A percentile compares a stretch with the other conserved stretches of the same genome.
phyloP scores from a whole-genome alignment of 768 basidiomycete genomes.

The Trametes punicea region DNA sequence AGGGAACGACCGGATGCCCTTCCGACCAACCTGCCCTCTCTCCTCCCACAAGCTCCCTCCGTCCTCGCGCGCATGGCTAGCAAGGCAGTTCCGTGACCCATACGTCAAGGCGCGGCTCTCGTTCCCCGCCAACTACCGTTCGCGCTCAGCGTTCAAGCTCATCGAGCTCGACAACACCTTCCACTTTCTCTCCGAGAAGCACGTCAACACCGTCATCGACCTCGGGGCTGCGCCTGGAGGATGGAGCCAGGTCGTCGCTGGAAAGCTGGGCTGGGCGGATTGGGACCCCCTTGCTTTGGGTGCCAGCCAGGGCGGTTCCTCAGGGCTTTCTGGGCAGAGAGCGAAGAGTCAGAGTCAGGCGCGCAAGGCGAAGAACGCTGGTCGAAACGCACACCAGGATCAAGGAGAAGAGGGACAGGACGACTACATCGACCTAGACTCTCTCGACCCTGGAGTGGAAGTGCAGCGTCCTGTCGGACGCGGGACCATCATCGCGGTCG shows the following conservation, averaged over 20 bases:
- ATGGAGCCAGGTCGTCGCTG: slow-evolving; percentile 85
- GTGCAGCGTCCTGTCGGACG: slow-evolving; percentile 26
- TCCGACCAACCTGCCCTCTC: slow-evolving; percentile 33
- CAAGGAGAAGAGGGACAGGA: not conserved
- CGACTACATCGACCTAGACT: slow-evolving; percentile 1
- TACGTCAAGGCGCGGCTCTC: slow-evolving; percentile 59
- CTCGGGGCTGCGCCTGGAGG: slow-evolving; percentile 92
- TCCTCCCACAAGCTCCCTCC: slow-evolving; percentile 32
- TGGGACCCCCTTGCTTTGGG: not conserved
- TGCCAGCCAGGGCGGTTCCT: not conserved
- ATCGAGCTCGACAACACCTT: slow-evolving; percentile 67
- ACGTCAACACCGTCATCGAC: slow-evolving; percentile 71
- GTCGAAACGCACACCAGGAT: not conserved
- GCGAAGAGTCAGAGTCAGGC: not conserved
- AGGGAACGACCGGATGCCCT: slow-evolving; percentile 26
- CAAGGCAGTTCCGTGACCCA: slow-evolving; percentile 67
- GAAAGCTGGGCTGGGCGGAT: slow-evolving; percentile 51
- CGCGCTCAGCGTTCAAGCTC: slow-evolving; percentile 91
- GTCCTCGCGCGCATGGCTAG: slow-evolving; percentile 61
- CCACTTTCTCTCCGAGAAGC: slow-evolving; percentile 48
- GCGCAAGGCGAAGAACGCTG: not conserved
- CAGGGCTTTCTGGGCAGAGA: not conserved
- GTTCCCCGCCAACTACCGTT: slow-evolving; percentile 54
- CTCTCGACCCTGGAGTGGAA: not conserved
- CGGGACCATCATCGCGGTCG: slow-evolving; percentile 70